Conservation (phyloP, 176 grass and related monocot species). For the Chloris gayana region DNA sequence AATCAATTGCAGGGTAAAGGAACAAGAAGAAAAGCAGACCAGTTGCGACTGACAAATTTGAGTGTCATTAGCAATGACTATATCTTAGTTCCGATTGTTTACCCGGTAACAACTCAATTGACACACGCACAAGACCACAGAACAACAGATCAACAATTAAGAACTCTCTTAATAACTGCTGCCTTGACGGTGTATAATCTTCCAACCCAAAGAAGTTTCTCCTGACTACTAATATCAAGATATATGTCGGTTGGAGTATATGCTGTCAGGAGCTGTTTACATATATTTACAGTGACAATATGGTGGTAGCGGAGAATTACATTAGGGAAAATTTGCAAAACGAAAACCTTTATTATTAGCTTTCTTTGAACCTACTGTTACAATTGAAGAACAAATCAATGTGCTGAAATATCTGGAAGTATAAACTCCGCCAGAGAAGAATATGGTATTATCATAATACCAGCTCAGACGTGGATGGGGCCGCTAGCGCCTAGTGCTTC, state of each 20-base stretch:
- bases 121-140: neutral
- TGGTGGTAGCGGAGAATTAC: neutral
- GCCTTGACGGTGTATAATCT: neutral
- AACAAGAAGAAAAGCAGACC: neutral
- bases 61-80: neutral
- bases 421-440: slow-evolving; percentile 16
- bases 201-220: neutral
- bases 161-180: neutral
- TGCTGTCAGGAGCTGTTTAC: neutral
- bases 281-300: slow-evolving; percentile 39
- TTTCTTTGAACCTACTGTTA: slow-evolving; percentile 33
- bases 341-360: slow-evolving; percentile 1
- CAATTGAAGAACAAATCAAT: slow-evolving; percentile 29
- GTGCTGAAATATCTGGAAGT: slow-evolving; percentile 16
- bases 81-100: neutral
- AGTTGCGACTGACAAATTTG: neutral
- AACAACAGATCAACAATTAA: neutral
- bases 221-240: neutral
- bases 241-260: neutral
- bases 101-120: neutral
- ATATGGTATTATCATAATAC: neutral
- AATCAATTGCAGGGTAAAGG: neutral
- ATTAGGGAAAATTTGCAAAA: neutral
- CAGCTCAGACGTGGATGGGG: neutral
- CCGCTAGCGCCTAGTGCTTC: slow-evolving; percentile 32